These are phyloP conservation scores for Fraxinus platypoda DNA, from an alignment of 305 asterid genomes.

Conservation along the genomic window DNA sequence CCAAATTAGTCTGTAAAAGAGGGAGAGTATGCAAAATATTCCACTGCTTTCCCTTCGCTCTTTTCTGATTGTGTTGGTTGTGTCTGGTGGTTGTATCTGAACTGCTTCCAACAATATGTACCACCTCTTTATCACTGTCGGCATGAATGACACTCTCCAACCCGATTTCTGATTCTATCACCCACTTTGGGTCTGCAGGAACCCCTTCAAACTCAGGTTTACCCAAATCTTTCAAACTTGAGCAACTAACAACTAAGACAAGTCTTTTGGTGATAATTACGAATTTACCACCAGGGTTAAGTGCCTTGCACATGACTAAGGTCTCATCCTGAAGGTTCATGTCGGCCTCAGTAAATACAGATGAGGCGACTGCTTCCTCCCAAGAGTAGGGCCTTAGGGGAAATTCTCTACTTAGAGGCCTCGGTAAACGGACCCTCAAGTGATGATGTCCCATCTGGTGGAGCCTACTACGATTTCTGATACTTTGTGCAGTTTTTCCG, in stretches of 20 bases:
- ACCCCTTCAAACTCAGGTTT: conserved; percentile 72
- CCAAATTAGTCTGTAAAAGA: conserved; percentile 63
- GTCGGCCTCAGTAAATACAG: conserved; percentile 58
- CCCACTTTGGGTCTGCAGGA: conserved; percentile 77
- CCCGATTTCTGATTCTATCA: conserved; percentile 56
- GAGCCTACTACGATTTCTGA: conserved; percentile 81
- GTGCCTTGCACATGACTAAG: conserved; percentile 68
- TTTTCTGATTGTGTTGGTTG: conserved; percentile 45
- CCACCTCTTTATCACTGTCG: conserved; percentile 59
- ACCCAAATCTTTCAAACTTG: conserved; percentile 56
- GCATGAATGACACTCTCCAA: conserved; percentile 76
- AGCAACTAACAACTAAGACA: conserved; percentile 67
- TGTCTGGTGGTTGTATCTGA: conserved; percentile 51
- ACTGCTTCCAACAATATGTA: conserved; percentile 86
- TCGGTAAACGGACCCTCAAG: conserved; percentile 76
- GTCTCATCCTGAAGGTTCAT: conserved; percentile 52
- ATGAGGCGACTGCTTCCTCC: conserved; percentile 93
- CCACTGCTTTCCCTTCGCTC: conserved; percentile 45
- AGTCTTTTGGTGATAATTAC: conserved; percentile 59
- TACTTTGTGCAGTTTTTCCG: conserved; percentile 96
- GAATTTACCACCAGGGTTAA: conserved; percentile 59
- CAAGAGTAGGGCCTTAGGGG: conserved; percentile 79
- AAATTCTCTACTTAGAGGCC: conserved; percentile 69
- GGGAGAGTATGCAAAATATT: conserved; percentile 52
- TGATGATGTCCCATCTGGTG: conserved; percentile 58